Conservation (phyloP, 768 basidiomycete genomes). For the Tulasnella sp. region DNA sequence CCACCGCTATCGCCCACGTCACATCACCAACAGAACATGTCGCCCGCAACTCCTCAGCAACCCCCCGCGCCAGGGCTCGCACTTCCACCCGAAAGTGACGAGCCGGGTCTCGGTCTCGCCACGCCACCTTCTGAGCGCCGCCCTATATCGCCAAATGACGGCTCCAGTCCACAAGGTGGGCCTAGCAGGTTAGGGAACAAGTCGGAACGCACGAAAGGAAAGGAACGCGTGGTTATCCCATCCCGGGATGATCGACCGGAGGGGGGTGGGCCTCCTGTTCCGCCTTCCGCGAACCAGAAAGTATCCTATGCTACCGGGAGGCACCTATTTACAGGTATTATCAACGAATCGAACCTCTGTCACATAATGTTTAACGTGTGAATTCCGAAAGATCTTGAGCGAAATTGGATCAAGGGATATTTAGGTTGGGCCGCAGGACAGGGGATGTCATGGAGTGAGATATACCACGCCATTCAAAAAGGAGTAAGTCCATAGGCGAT, state of each 20-base stretch:
- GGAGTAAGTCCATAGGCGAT: neutral
- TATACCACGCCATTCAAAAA: neutral
- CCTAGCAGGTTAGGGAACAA: too few relatives aligned
- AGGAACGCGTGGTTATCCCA: too few relatives aligned
- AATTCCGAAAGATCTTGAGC: neutral
- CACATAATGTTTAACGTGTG: neutral
- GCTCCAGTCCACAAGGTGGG: too few relatives aligned
- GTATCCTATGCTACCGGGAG: neutral
- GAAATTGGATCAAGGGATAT: neutral
- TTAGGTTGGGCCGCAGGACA: neutral
- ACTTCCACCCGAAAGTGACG: neutral
- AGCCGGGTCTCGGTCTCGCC: too few relatives aligned
- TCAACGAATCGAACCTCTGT: neutral
- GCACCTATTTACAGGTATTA: neutral
- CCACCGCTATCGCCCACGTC: neutral
- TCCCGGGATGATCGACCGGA: neutral
- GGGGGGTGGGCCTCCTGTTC: neutral
- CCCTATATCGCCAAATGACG: neutral
- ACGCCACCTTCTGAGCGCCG: neutral
- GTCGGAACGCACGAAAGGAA: too few relatives aligned
- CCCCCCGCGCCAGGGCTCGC: neutral
- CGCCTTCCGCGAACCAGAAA: slow-evolving; percentile 1
- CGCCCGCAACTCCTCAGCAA: neutral
- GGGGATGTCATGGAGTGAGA: neutral
- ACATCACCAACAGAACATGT: too few relatives aligned